phyloP scores from a whole-genome alignment of 768 basidiomycete genomes.

The Fibroporia radiculosa region DNA sequence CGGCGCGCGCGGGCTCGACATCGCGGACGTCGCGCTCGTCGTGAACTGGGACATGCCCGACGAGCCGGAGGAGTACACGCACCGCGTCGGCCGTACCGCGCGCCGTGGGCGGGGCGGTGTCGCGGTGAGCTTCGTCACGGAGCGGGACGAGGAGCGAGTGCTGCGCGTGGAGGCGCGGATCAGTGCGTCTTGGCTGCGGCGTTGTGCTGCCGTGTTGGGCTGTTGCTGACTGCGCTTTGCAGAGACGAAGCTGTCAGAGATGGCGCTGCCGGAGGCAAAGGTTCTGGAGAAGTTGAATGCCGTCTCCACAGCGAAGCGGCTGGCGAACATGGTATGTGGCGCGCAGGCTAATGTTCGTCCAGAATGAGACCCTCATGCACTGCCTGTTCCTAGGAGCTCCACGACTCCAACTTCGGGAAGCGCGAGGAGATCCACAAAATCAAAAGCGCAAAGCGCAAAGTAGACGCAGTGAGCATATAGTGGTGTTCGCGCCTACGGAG shows the following conservation, averaged over 20 bases:
- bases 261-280: conserved; percentile 68
- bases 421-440: conserved; percentile 76
- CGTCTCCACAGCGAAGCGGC: conserved; percentile 88
- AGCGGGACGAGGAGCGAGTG: conserved; percentile 82
- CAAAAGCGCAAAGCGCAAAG: conserved; percentile 35
- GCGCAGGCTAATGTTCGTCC: background rate
- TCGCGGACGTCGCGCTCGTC: conserved; percentile 92
- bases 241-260: conserved; percentile 73
- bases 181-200: conserved; percentile 41
- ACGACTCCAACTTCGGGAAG: conserved; percentile 84
- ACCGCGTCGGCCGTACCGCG: conserved; percentile 91
- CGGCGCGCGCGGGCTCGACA: conserved; percentile 90
- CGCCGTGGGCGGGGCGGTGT: conserved; percentile 85
- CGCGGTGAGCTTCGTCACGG: conserved; percentile 92
- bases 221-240: conserved; percentile 5
- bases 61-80: conserved; percentile 90
- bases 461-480: too few relatives aligned
- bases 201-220: background rate
- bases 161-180: conserved; percentile 80
- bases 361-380: background rate
- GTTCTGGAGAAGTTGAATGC: conserved; percentile 81
- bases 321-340: conserved; percentile 81
- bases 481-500: background rate
- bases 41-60: conserved; percentile 95
- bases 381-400: conserved; percentile 51